Base-by-base conservation (phyloP, 2,329 filamentous ascomycete species). In the Fusarium nematophilum region DNA sequence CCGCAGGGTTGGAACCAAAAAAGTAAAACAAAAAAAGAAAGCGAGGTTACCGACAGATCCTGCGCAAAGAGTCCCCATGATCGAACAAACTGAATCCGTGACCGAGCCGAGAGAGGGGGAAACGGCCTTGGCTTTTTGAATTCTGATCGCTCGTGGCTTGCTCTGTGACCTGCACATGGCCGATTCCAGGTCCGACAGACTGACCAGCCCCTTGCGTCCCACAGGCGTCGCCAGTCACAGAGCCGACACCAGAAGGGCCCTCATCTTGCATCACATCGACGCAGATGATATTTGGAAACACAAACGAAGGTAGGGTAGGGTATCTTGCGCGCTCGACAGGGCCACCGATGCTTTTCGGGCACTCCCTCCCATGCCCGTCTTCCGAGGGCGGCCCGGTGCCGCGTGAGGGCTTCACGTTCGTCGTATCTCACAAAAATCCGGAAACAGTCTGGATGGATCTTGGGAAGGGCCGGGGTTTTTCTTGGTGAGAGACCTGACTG, bases 401-500 rank as follows among this genome's bases (percentile, higher is more conserved):
- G 47, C 23, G 18, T 27, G 45, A 46, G 34, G 51, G 36, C 36
- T 50, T 62, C 18, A 48, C 43, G 13, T 33, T 50, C 31, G 46
- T 64, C 65, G 59, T 27, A 67, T 68, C 44, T 67, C 65, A 67
- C 40, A 67, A 68, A 64, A 56, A 18, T n/a, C 44, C 40, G 47
- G 26, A 34, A 43, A 40, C 59, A 43, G 52, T 50, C 23, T 48
- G 15, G 31, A 45, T 42, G 48, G 42, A 49, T 51, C 46, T 53
- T 34, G 42, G 37, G 49, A 50, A 43, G 56, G 48, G 34, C 51
- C 54, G 31, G 31, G 37, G 39, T 30, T 47, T n/a, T n/a, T n/a
- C n/a, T 50, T 36, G 23, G 29, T 40, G 27, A 62, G 33, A 36
- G 47, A 18, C 23, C 52, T 37, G 31, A 53, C n/a, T n/a, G n/a